These are phyloP conservation scores for Spergularia azorica DNA, from an alignment of 179 eudicot species.

Conservation along the genomic window DNA sequence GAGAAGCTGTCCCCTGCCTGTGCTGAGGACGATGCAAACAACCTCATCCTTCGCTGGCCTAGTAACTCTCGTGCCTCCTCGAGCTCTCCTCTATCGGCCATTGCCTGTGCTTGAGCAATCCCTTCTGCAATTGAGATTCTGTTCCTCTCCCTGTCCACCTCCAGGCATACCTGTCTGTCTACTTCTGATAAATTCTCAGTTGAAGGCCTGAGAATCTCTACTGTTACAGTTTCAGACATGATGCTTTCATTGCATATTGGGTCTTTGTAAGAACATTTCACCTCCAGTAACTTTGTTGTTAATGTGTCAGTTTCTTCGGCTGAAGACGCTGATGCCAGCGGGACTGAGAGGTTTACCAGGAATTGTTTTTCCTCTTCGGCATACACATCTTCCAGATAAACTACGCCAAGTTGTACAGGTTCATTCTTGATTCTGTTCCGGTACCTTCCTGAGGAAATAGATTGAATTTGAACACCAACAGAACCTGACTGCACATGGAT, in stretches of 20 bases:
- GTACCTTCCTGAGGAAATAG: constrained; percentile 50
- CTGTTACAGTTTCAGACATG: constrained; percentile 27
- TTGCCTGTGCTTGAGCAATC: constrained; percentile 41
- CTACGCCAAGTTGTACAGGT: constrained; percentile 23
- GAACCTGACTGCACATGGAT: constrained; percentile 34
- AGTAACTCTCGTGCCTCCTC: constrained; percentile 34
- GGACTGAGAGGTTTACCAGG: constrained; percentile 42
- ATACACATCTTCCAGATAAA: constrained; percentile 49
- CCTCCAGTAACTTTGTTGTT: constrained; percentile 37
- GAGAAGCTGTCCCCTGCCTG: constrained; percentile 43
- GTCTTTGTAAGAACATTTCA: constrained; percentile 43
- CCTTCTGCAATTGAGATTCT: constrained; percentile 47
- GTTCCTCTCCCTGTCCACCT: constrained; percentile 60
- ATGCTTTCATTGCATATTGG: constrained; percentile 29
- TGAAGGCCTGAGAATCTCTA: constrained; percentile 37
- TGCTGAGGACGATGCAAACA: constrained; percentile 43
- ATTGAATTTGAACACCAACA: constrained; percentile 34
- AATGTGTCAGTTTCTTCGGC: constrained; percentile 19
- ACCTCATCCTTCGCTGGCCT: constrained; percentile 18
- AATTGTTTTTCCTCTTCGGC: constrained; percentile 66
- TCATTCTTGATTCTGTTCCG: constrained; percentile 22
- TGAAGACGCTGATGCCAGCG: constrained; percentile 18
- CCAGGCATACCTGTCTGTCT: constrained; percentile 37
- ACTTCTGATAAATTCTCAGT: constrained; percentile 26
- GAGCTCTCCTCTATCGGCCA: constrained; percentile 53